These are phyloP conservation scores for Teratosphaeria nubilosa DNA, from an alignment of 2,329 filamentous ascomycete species.

Conservation along the genomic window DNA sequence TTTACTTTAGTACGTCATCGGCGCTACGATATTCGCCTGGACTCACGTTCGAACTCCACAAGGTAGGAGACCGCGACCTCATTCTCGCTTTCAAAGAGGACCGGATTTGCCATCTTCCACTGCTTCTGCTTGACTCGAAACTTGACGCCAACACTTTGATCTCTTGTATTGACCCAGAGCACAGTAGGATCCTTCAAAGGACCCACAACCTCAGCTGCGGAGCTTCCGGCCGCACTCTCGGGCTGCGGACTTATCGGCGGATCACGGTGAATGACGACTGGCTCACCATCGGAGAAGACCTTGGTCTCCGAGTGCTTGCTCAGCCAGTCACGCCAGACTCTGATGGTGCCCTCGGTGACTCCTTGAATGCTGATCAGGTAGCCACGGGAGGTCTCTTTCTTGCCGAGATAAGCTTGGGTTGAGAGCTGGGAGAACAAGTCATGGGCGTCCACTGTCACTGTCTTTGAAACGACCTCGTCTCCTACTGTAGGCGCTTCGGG, in stretches of 20 bases:
- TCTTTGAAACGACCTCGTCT: constrained; percentile 42
- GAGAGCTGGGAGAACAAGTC: constrained; percentile 69
- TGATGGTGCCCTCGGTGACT: constrained; percentile 56
- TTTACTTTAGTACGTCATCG: background rate
- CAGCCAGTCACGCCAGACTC: constrained; percentile 67
- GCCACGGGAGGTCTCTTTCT: constrained; percentile 50
- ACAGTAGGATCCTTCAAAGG: constrained; percentile 35
- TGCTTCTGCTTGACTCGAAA: constrained; percentile 52
- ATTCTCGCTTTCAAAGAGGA: constrained; percentile 50
- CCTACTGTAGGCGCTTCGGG: constrained; percentile 8
- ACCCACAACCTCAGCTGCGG: constrained; percentile 13
- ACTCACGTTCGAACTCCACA: constrained; percentile 60
- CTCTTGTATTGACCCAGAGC: constrained; percentile 57
- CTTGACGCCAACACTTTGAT: constrained; percentile 54
- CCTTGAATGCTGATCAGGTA: constrained; percentile 56
- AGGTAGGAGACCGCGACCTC: constrained; percentile 60
- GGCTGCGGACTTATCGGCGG: background rate
- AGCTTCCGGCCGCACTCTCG: constrained; percentile 9
- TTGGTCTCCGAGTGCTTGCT: constrained; percentile 32
- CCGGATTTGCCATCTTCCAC: constrained; percentile 35
- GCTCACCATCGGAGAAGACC: constrained; percentile 18
- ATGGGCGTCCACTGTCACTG: constrained; percentile 55
- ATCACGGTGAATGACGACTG: constrained; percentile 18
- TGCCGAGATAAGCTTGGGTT: constrained; percentile 57
- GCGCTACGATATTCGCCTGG: background rate